Conservation (phyloP, 164 flowering plant species). For the Berberis thunbergii region DNA sequence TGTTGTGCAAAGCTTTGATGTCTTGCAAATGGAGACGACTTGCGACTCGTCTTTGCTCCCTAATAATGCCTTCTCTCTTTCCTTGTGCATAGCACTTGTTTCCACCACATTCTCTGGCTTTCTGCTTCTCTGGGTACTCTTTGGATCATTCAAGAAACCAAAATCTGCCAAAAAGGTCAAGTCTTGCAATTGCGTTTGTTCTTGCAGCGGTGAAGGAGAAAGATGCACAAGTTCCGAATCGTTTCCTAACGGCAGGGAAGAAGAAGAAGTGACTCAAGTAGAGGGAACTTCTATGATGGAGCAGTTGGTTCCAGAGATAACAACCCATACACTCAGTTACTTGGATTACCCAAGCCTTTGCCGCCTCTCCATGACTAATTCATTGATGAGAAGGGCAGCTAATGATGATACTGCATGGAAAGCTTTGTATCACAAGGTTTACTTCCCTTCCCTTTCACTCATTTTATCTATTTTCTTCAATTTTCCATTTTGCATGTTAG, state of each 20-base stretch:
- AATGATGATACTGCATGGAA: slow-evolving; percentile 99
- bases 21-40: not conserved
- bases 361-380: slow-evolving; percentile 94
- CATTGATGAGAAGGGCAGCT: slow-evolving; percentile 88
- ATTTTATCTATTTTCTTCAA: not conserved
- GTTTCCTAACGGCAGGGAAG: too few species aligned
- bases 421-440: slow-evolving; percentile 91
- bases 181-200: not conserved
- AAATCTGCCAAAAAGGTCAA: not conserved
- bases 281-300: slow-evolving; percentile 97
- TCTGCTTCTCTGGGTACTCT: not conserved
- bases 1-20: not conserved
- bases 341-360: slow-evolving; percentile 95
- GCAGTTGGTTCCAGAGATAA: slow-evolving; percentile 94
- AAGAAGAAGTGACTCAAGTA: slow-evolving; percentile 25
- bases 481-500: not conserved
- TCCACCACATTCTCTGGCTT: not conserved
- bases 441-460: not conserved
- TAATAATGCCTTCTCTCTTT: not conserved
- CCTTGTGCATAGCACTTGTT: not conserved
- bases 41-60: not conserved
- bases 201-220: slow-evolving; percentile 8
- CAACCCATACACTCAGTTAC: slow-evolving; percentile 87
- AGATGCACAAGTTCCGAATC: too few species aligned
- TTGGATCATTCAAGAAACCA: not conserved